Base-by-base conservation (phyloP, 371 early-diverging fungal species). In the Mucor circinelloides region DNA sequence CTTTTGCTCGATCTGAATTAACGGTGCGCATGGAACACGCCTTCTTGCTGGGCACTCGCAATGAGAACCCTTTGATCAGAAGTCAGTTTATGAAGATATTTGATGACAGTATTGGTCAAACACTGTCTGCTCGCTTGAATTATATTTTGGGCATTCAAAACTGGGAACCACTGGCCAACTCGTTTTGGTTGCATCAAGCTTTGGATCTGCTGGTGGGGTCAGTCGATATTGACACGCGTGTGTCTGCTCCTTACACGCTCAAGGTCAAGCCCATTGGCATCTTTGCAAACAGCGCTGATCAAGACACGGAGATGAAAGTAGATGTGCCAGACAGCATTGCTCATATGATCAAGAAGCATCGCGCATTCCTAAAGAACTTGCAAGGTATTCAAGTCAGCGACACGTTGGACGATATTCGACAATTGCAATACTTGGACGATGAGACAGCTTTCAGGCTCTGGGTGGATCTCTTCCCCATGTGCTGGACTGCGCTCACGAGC, bases 121-220 rank as follows among this genome's bases (percentile, higher is more conserved):
- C 85, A 0, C 72, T 97, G 6, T 80, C 86, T 64, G 76, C 88
- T 19, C 86, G 99, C 0, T 78, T 99, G 19, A 90, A 90, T 42
- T 99, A 99, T 68, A 84, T 98, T 23, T 68, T 99, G 36, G 93
- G 93, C 30, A 87, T 95, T 0, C 99, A 99, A 72, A 97, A 95
- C 66, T 99, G 99, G 99, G 97, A 97, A 56, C 89, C 83, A 61
- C 81, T 99, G 15, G 85, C 92, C 0, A 81, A 84, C 19, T 85
- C 88, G 15, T 98, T 94, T 70, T 99, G 98, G 97, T 77, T 99
- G 6, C 92, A 91, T 64, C 97, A 98, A 65, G 95, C 95, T 0
- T 67, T 95, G 48, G 95, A 95, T 72, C 67, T 99, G 17, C 70
- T 98, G 21, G 68, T 97, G 31, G 94, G 95, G 1, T 87, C 90